Evolutionary conservation across 495 filamentous ascomycete genomes (phyloP), one percentile per base, ranked within the genome.

Genomic region (Neurospora sp.): DNA sequence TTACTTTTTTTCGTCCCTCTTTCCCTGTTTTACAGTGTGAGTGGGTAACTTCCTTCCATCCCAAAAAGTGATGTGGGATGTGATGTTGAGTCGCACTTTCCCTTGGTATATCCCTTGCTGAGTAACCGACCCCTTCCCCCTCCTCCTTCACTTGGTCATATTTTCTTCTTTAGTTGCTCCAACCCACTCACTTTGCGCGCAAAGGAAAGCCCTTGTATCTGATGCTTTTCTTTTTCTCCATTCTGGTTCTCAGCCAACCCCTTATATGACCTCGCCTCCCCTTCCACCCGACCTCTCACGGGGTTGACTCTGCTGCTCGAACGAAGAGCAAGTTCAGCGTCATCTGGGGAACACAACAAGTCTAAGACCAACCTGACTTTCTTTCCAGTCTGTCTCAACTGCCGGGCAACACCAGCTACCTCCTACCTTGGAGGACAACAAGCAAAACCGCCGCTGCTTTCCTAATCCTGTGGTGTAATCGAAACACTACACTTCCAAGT

Each of bases 391-490:
- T 66, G 54, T 66, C 54, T 66, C 54, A 66, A 66, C 54, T 35
- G 54, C 14, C 27, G 27, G 7, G 27, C 54, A 66, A 66, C 54
- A 66, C 54, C 54, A 66, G 54, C 27, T 66, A 16, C 27, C 27
- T 66, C 6, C 54, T 9, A 66, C 54, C 54, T 35, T 35, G 54
- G 54, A 35, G 54, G 54, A 35, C 54, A 5, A 35, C 14, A 66
- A 66, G 27, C 54, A 59, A 72, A 39, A 39, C 72, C 27, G 39
- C 69, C 46, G 44, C 70, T 23, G 70, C 35, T 70, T 37, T 44
- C 37, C 46, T 69, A 12, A 23, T n/a, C 54, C 73, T 77, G 74
- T 39, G 4, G 74, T 74, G 74, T 74, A 70, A 76, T 74, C 48
- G 41, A 20, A 46, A 69, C 73, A 66, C 54, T 35, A 66, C 42